A percentile compares a stretch with the other conserved stretches of the same genome.
These are phyloP conservation scores for Agrocybe praecox DNA, from an alignment of 768 basidiomycete genomes.

Conservation along the genomic window DNA sequence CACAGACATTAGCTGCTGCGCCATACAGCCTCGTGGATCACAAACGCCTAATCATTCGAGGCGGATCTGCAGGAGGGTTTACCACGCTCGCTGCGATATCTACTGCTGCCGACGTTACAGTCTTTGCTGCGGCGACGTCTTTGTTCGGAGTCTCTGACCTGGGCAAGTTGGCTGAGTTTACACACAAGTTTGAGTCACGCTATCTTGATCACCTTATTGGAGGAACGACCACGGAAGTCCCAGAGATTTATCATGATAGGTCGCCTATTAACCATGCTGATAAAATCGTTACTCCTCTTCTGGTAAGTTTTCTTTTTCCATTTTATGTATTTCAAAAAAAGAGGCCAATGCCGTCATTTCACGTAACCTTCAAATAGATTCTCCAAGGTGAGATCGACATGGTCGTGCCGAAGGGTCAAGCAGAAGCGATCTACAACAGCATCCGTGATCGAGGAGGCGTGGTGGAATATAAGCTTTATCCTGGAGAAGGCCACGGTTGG, in stretches of 20 bases:
- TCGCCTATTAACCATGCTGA: slow-evolving; percentile 67
- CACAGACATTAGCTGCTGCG: slow-evolving; percentile 43
- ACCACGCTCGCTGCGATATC: slow-evolving; percentile 57
- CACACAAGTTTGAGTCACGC: slow-evolving; percentile 72
- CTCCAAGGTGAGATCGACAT: slow-evolving; percentile 67
- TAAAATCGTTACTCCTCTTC: slow-evolving; percentile 61
- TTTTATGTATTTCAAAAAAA: not conserved
- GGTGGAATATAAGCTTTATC: slow-evolving; percentile 61
- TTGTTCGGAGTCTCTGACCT: slow-evolving; percentile 75
- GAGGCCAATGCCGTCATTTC: not conserved
- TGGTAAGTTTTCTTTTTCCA: slow-evolving; percentile 46
- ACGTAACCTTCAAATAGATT: slow-evolving; percentile 40
- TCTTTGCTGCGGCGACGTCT: slow-evolving; percentile 66
- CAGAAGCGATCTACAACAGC: slow-evolving; percentile 55
- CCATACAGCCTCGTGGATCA: slow-evolving; percentile 62
- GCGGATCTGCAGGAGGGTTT: slow-evolving; percentile 75
- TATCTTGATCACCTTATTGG: slow-evolving; percentile 69
- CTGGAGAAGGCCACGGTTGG: slow-evolving; percentile 72
- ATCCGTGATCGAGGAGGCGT: slow-evolving; percentile 51
- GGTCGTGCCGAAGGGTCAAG: slow-evolving; percentile 71
- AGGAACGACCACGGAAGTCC: slow-evolving; percentile 52
- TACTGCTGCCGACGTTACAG: slow-evolving; percentile 38
- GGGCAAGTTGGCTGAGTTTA: slow-evolving; percentile 52
- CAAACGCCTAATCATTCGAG: slow-evolving; percentile 67
- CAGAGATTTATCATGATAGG: slow-evolving; percentile 57